These are phyloP conservation scores for Actinomortierella ambigua DNA, from an alignment of 371 early-diverging fungal species.

Conservation along the genomic window DNA sequence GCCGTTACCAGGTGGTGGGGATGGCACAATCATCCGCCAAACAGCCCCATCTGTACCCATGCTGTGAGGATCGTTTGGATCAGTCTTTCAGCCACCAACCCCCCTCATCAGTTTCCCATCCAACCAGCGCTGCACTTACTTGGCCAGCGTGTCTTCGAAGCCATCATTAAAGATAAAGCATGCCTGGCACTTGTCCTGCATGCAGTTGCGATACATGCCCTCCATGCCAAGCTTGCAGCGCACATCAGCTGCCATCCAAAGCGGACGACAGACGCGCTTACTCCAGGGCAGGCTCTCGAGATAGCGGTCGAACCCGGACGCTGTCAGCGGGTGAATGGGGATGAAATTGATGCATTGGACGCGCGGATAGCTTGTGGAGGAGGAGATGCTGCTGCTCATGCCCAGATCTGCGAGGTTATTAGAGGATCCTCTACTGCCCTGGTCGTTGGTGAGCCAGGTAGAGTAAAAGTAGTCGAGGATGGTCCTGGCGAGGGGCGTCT, in stretches of 20 bases:
- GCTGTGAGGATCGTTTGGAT: too few relatives aligned
- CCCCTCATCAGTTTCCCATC: too few relatives aligned
- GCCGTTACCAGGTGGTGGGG: too few relatives aligned
- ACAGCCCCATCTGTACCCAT: too few relatives aligned
- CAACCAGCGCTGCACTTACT: too few relatives aligned
- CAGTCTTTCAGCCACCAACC: too few relatives aligned
- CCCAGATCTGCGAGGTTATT: too few relatives aligned
- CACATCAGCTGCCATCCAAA: conserved; percentile 44
- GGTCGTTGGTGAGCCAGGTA: conserved; percentile 28
- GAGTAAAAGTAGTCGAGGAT: conserved; percentile 45
- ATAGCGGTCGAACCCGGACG: conserved; percentile 39
- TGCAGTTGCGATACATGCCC: conserved; percentile 45
- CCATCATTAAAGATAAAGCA: conserved; percentile 46
- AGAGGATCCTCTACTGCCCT: conserved; percentile 13
- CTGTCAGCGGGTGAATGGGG: conserved; percentile 42
- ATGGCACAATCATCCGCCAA: too few relatives aligned
- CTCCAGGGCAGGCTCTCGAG: conserved; percentile 37
- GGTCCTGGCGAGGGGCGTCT: conserved; percentile 32
- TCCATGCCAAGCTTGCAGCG: conserved; percentile 41
- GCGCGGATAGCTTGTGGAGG: too few relatives aligned
- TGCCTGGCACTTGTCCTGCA: conserved; percentile 45
- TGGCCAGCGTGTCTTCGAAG: conserved; percentile 31
- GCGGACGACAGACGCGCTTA: conserved; percentile 36
- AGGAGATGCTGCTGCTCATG: too few relatives aligned
- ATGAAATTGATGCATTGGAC: conserved; percentile 46